phyloP scores from a whole-genome alignment of 2,329 filamentous ascomycete species.

The Westerdykella aurantiaca region DNA sequence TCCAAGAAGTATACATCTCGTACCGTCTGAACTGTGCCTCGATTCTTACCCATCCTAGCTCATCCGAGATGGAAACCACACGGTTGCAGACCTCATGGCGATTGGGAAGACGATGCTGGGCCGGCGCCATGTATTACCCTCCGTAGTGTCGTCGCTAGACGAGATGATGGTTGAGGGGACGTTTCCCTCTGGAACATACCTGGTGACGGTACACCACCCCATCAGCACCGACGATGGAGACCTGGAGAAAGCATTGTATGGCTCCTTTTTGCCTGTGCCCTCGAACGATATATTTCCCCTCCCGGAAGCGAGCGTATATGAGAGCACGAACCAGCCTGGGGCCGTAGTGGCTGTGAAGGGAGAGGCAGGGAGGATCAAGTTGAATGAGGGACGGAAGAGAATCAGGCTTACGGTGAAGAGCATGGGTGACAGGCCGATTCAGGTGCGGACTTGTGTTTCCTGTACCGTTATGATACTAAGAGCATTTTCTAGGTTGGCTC shows the following conservation, averaged over 20 bases:
- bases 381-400: slow-evolving; percentile 71
- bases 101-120: slow-evolving; percentile 89
- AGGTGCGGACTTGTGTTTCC: slow-evolving; percentile 49
- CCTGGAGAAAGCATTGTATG: slow-evolving; percentile 79
- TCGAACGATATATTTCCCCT: slow-evolving; percentile 61
- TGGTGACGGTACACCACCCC: slow-evolving; percentile 90
- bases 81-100: slow-evolving; percentile 87
- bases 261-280: slow-evolving; percentile 82
- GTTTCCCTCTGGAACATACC: slow-evolving; percentile 82
- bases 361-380: slow-evolving; percentile 54
- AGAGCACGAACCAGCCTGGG: slow-evolving; percentile 65
- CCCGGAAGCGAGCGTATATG: slow-evolving; percentile 60
- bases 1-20: slow-evolving; percentile 64
- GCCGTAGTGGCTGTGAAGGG: slow-evolving; percentile 69
- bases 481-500: slow-evolving; percentile 59
- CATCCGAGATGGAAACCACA: slow-evolving; percentile 92
- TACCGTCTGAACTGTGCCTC: slow-evolving; percentile 2
- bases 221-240: slow-evolving; percentile 82
- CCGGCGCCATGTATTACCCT: slow-evolving; percentile 81
- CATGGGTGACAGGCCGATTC: slow-evolving; percentile 82
- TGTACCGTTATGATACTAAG: neutral
- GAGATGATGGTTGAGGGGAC: slow-evolving; percentile 94
- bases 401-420: slow-evolving; percentile 73
- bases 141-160: slow-evolving; percentile 69
- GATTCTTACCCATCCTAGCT: slow-evolving; percentile 48